Percentiles rank a stretch among this genome's conserved stretches.
Evolutionary conservation across 2,329 filamentous ascomycete species (phyloP).

Genomic region (Colletotrichum eremochloae): DNA sequence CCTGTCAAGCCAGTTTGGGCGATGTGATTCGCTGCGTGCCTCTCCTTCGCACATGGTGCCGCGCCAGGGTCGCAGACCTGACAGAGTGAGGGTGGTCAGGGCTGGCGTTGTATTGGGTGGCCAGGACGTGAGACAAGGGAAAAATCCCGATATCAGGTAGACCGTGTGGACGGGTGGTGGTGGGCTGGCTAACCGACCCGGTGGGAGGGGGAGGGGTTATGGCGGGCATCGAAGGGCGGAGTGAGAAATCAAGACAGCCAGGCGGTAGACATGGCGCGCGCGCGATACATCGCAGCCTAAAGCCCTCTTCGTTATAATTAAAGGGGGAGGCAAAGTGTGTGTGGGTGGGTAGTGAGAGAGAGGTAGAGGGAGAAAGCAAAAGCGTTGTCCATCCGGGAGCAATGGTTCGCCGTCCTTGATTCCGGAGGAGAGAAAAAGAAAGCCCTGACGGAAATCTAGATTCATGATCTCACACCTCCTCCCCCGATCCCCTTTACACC

Average conservation of each 20-base stretch:
- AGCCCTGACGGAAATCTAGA: neutral
- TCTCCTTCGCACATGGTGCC: constrained; percentile 14
- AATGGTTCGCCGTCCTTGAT: neutral
- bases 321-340: neutral
- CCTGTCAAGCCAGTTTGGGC: constrained; percentile 27
- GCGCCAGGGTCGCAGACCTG: constrained; percentile 35
- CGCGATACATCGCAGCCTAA: neutral
- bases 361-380: neutral
- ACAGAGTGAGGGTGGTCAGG: constrained; percentile 20
- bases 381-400: neutral
- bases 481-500: neutral
- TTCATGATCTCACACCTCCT: constrained; percentile 26
- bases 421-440: neutral
- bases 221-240: constrained; percentile 5
- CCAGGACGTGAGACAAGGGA: constrained; percentile 22
- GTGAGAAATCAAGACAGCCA: neutral
- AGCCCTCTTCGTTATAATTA: neutral
- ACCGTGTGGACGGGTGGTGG: neutral
- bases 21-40: constrained; percentile 20
- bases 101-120: neutral
- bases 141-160: constrained; percentile 15
- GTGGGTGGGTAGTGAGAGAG: neutral
- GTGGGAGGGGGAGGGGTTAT: neutral
- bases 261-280: neutral
- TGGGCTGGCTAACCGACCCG: neutral